Percentiles rank a stretch among this genome's conserved stretches.
Conservation (phyloP, 2,329 filamentous ascomycete species). For the Fusarium xylarioides region DNA sequence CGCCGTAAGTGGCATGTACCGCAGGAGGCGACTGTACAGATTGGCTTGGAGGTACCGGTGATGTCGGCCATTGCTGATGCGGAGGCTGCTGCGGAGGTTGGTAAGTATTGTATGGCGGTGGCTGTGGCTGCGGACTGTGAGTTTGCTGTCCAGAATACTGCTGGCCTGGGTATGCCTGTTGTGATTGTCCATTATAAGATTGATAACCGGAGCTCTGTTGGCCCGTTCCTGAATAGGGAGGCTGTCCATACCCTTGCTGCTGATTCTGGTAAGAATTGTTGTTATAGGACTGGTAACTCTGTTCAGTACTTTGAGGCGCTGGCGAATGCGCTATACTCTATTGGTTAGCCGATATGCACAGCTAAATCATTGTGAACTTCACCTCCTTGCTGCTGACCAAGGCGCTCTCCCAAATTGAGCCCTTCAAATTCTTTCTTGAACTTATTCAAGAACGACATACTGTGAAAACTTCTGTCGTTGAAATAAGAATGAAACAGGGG, state of each 20-base stretch:
- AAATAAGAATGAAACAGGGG: accelerated
- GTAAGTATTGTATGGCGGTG: neutral
- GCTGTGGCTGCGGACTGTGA: conserved; percentile 1
- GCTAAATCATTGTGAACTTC: neutral
- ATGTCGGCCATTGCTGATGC: neutral
- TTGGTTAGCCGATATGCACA: too few relatives aligned
- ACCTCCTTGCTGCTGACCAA: conserved; percentile 4
- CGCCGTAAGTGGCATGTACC: accelerated
- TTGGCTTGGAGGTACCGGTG: neutral
- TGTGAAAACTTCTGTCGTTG: accelerated
- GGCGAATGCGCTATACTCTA: neutral
- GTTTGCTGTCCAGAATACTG: neutral
- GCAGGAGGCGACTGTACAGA: neutral
- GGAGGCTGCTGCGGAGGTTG: neutral
- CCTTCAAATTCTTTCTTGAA: conserved; percentile 32
- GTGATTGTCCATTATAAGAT: neutral
- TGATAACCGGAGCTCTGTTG: conserved; percentile 4
- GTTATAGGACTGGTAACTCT: neutral
- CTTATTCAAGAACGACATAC: conserved; percentile 27
- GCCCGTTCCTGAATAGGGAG: neutral
- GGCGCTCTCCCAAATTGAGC: conserved; percentile 3
- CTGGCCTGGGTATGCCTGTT: neutral
- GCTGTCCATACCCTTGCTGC: conserved; percentile 1
- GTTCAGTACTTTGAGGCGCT: neutral
- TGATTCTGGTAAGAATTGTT: neutral